Conservation (phyloP, 2,329 filamentous ascomycete species). For the Peltaster fructicola region DNA sequence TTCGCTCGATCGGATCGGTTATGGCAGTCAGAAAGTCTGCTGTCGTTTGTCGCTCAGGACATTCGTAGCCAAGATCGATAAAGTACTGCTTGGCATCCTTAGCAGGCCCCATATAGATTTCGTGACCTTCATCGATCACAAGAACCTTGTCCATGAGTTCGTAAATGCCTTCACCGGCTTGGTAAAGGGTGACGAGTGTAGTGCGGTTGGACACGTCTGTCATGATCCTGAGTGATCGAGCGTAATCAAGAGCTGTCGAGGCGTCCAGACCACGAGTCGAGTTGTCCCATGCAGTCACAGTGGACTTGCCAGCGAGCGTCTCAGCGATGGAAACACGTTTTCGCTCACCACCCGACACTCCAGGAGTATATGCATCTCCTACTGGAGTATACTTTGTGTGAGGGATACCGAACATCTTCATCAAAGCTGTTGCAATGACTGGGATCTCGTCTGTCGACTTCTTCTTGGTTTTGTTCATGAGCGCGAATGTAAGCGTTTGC, state of each 20-base stretch:
- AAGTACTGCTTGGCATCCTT: constrained; percentile 49
- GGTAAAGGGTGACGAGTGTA: constrained; percentile 54
- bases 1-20: constrained; percentile 54
- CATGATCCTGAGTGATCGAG: constrained; percentile 60
- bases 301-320: constrained; percentile 54
- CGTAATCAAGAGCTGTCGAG: constrained; percentile 62
- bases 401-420: constrained; percentile 63
- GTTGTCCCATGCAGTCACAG: constrained; percentile 66
- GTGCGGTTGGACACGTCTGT: constrained; percentile 59
- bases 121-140: constrained; percentile 54
- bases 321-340: constrained; percentile 69
- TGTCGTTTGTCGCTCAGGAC: constrained; percentile 46
- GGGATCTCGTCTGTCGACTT: constrained; percentile 45
- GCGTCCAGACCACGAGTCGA: constrained; percentile 64
- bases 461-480: constrained; percentile 59
- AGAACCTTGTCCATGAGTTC: constrained; percentile 66
- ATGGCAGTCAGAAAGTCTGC: constrained; percentile 63
- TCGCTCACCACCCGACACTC: constrained; percentile 63
- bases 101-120: constrained; percentile 48
- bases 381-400: constrained; percentile 61
- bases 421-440: constrained; percentile 48
- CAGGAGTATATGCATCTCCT: constrained; percentile 54
- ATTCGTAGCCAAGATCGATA: constrained; percentile 44
- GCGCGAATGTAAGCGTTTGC: constrained; percentile 58
- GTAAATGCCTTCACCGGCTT: constrained; percentile 53